Percentiles rank a stretch among this genome's conserved stretches.
Conservation (phyloP, 2,329 filamentous ascomycete genomes). For the Zopfia rhizophila region DNA sequence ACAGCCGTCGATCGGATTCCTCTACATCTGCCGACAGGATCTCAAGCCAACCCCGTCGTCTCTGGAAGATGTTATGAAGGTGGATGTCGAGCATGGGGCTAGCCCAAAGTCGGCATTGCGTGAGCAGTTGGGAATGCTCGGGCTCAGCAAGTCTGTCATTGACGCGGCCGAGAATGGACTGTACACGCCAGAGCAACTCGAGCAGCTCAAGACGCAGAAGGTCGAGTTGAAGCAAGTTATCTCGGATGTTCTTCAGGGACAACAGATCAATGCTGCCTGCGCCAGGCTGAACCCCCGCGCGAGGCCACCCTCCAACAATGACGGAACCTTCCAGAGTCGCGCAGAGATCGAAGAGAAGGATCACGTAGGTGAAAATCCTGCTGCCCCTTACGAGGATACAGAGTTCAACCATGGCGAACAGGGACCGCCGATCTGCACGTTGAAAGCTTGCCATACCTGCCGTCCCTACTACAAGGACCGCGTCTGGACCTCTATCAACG, state of each 20-base stretch:
- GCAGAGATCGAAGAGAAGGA: background rate
- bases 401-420: background rate
- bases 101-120: constrained; percentile 34
- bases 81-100: background rate
- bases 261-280: constrained; percentile 28
- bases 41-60: background rate
- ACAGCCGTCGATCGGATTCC: constrained; percentile 71
- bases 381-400: too few species aligned
- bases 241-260: constrained; percentile 29
- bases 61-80: background rate
- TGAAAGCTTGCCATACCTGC: constrained; percentile 61
- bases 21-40: constrained; percentile 79
- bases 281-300: constrained; percentile 26
- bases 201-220: constrained; percentile 45
- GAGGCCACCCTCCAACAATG: constrained; percentile 26
- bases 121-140: constrained; percentile 37
- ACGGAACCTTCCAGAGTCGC: constrained; percentile 29
- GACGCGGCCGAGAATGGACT: constrained; percentile 42
- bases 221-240: constrained; percentile 40
- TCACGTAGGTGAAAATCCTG: background rate
- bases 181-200: constrained; percentile 45
- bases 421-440: constrained; percentile 50
- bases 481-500: constrained; percentile 56
- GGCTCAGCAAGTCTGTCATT: constrained; percentile 48
- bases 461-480: constrained; percentile 62